A percentile compares a stretch with the other conserved stretches of the same genome.
Conservation (phyloP, 768 basidiomycete species). For the Myochromella boudieri region DNA sequence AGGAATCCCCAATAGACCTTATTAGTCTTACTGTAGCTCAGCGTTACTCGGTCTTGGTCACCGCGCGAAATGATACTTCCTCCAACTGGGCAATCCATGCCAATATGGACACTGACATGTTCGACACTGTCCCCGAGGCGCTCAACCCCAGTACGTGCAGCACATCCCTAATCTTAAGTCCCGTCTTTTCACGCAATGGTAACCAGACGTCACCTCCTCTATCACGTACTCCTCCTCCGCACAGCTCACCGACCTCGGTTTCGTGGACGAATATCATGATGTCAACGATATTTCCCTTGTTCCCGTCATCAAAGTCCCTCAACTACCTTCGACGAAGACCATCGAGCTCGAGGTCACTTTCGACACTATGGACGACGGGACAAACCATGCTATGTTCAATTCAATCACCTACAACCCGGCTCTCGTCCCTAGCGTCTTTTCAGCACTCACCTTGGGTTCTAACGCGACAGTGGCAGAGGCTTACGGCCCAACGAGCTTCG, state of each 20-base stretch:
- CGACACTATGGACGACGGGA: constrained; percentile 84
- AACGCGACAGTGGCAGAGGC: constrained; percentile 66
- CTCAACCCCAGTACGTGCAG: constrained; percentile 67
- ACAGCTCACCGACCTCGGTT: constrained; percentile 50
- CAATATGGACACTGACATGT: constrained; percentile 90
- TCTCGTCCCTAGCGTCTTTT: constrained; percentile 75
- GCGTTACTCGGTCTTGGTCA: constrained; percentile 90
- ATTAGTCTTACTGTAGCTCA: constrained; percentile 83
- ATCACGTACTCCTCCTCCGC: constrained; percentile 69
- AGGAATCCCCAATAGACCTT: constrained; percentile 70
- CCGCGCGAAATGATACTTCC: constrained; percentile 81
- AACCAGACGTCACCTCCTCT: constrained; percentile 78
- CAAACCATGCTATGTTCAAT: constrained; percentile 81
- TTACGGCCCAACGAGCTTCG: constrained; percentile 80
- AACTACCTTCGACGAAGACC: constrained; percentile 51
- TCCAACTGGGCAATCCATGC: constrained; percentile 89
- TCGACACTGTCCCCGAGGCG: constrained; percentile 72
- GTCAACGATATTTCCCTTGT: constrained; percentile 70
- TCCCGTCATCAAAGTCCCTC: constrained; percentile 54
- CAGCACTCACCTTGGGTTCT: constrained; percentile 70
- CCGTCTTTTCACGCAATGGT: background rate
- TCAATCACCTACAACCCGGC: constrained; percentile 67
- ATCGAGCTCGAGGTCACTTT: constrained; percentile 75
- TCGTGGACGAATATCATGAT: constrained; percentile 56
- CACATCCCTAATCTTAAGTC: background rate